Evolutionary conservation across 371 early-diverging fungal genomes (phyloP).

Genomic region (Sporodiniella umbellata): DNA sequence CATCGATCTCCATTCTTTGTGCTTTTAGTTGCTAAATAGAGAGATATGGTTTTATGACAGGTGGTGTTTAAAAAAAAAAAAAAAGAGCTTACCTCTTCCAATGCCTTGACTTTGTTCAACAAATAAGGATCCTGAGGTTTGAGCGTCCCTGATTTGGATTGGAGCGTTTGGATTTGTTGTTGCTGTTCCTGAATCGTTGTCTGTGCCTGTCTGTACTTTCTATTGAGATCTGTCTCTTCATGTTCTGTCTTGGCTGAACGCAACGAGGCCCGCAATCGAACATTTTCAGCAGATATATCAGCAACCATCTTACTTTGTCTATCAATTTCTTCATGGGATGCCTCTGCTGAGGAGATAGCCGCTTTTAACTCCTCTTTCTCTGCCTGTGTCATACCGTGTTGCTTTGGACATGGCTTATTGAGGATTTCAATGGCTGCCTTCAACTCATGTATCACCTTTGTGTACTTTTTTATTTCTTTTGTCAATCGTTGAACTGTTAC

Average conservation of each 20-base stretch:
- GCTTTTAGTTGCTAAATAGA: constrained; percentile 11
- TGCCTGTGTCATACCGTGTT: constrained; percentile 52
- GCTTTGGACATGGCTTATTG: constrained; percentile 43
- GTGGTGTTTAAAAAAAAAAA: neutral
- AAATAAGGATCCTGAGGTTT: neutral
- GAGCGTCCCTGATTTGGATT: neutral
- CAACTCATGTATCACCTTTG: constrained; percentile 43
- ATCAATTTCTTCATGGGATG: constrained; percentile 36
- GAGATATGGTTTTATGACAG: too few relatives aligned
- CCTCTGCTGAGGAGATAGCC: constrained; percentile 28
- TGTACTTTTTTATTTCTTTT: constrained; percentile 49
- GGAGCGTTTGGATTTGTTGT: neutral
- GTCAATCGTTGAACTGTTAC: constrained; percentile 45
- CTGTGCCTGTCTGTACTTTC: constrained; percentile 26
- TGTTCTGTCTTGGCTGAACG: constrained; percentile 8
- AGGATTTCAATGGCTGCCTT: constrained; percentile 45
- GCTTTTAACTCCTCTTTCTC: constrained; percentile 44
- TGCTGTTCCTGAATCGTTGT: constrained; percentile 31
- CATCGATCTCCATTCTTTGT: constrained; percentile 26
- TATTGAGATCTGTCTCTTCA: constrained; percentile 5
- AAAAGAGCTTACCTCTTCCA: neutral
- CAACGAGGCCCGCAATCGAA: constrained; percentile 20
- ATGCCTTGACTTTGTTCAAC: neutral
- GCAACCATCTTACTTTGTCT: constrained; percentile 29
- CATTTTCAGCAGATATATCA: constrained; percentile 36